These are phyloP conservation scores for Triticum dicoccoides DNA, from an alignment of 176 grass and related monocot genomes.

Conservation along the genomic window DNA sequence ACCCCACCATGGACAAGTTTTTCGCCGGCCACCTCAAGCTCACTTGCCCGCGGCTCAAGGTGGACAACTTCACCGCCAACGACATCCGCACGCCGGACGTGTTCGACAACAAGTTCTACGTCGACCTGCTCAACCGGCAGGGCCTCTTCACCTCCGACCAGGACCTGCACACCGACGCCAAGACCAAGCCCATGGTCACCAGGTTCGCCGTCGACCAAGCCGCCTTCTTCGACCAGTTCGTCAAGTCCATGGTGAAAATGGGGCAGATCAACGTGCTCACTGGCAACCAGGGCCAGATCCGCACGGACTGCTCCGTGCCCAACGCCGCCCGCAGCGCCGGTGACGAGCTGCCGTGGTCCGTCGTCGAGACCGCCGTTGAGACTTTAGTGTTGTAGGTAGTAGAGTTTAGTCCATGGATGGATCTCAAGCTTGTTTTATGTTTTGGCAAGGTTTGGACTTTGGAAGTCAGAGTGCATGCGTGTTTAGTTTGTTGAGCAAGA, in stretches of 20 bases:
- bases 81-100: conserved; percentile 30
- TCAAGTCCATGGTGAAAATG: conserved; percentile 42
- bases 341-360: background rate
- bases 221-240: conserved; percentile 40
- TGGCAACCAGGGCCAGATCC: conserved; percentile 38
- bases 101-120: conserved; percentile 41
- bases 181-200: conserved; percentile 29
- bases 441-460: background rate
- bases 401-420: no score
- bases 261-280: conserved; percentile 34
- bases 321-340: background rate
- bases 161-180: conserved; percentile 30
- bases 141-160: conserved; percentile 51
- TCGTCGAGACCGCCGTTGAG: background rate
- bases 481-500: background rate
- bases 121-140: conserved; percentile 17
- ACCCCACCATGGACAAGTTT: conserved; percentile 32
- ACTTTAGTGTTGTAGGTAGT: conserved; percentile 9
- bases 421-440: background rate
- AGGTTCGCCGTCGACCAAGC: conserved; percentile 23
- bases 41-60: conserved; percentile 23
- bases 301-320: conserved; percentile 38
- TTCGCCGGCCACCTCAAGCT: conserved; percentile 41
- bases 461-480: background rate
- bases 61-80: conserved; percentile 32